These are phyloP conservation scores for Pythium grandisporangium DNA, from an alignment of 352 stramenopile species.

Conservation along the genomic window DNA sequence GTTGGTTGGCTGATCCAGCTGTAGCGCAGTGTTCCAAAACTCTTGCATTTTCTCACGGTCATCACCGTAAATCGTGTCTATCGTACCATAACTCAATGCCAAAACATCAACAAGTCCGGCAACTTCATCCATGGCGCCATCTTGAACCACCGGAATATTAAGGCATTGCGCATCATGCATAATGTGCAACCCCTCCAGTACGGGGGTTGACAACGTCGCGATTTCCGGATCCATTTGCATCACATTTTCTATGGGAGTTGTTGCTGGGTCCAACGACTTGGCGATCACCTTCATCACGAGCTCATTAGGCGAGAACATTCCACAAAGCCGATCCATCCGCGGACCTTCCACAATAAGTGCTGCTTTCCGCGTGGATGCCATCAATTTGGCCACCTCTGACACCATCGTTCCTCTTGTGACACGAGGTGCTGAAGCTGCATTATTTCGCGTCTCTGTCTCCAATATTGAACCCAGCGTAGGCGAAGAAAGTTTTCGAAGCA, in stretches of 20 bases:
- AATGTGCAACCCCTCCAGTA: constrained; percentile 83
- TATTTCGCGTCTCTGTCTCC: constrained; percentile 54
- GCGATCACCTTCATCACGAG: constrained; percentile 94
- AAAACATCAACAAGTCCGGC: constrained; percentile 81
- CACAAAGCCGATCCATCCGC: constrained; percentile 83
- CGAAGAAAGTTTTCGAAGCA: constrained; percentile 76
- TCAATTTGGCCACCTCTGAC: constrained; percentile 59
- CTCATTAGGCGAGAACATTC: constrained; percentile 96
- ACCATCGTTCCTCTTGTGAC: constrained; percentile 83
- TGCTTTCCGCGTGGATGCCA: constrained; percentile 85
- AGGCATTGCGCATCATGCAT: constrained; percentile 83
- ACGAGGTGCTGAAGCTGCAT: constrained; percentile 41
- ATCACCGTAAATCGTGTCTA: constrained; percentile 83
- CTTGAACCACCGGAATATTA: constrained; percentile 69
- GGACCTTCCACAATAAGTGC: constrained; percentile 90
- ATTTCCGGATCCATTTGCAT: constrained; percentile 85
- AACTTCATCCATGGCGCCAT: constrained; percentile 47
- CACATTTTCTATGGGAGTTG: constrained; percentile 87
- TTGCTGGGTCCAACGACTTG: constrained; percentile 83
- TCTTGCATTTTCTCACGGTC: constrained; percentile 85
- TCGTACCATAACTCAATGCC: constrained; percentile 79
- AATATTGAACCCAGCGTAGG: constrained; percentile 81
- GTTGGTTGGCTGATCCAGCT: constrained; percentile 63
- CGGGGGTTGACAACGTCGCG: constrained; percentile 47
- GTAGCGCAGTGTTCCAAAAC: constrained; percentile 83